A percentile compares a stretch with the other conserved stretches of the same genome.
phyloP scores from a whole-genome alignment of 441 rosid species.

The Populus tomentosa region DNA sequence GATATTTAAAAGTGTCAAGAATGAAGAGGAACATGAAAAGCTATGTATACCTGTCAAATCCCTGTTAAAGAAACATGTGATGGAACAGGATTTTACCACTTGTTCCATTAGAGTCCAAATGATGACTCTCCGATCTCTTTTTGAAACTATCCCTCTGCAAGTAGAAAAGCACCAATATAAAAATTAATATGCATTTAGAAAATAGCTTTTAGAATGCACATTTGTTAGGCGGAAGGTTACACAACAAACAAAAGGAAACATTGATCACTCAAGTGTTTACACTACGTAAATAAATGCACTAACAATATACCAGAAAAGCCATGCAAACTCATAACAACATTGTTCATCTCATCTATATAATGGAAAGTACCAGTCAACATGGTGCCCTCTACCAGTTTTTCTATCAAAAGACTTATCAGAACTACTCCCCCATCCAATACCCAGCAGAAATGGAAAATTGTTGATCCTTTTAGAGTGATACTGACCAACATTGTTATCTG shows the following conservation, averaged over 20 bases:
- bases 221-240: neutral
- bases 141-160: constrained; percentile 75
- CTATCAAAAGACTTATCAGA: neutral
- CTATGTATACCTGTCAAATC: neutral
- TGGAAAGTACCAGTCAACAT: neutral
- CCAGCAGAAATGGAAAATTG: neutral
- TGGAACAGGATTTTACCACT: constrained; percentile 39
- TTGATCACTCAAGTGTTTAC: neutral
- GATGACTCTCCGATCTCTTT: constrained; percentile 70
- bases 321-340: neutral
- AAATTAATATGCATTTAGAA: neutral
- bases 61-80: constrained; percentile 16
- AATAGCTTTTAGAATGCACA: neutral
- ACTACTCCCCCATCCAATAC: neutral
- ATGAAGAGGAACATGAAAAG: constrained; percentile 7
- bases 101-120: constrained; percentile 76
- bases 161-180: constrained; percentile 14
- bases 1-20: constrained; percentile 21
- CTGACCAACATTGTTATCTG: neutral
- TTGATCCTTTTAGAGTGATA: neutral
- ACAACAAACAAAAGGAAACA: constrained; percentile 17
- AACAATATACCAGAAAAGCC: neutral
- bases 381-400: neutral
- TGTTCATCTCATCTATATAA: neutral
- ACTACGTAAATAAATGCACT: neutral